Base-by-base conservation (phyloP, 176 grass and related monocot genomes). In the barley (Hordeum vulgare) region DNA sequence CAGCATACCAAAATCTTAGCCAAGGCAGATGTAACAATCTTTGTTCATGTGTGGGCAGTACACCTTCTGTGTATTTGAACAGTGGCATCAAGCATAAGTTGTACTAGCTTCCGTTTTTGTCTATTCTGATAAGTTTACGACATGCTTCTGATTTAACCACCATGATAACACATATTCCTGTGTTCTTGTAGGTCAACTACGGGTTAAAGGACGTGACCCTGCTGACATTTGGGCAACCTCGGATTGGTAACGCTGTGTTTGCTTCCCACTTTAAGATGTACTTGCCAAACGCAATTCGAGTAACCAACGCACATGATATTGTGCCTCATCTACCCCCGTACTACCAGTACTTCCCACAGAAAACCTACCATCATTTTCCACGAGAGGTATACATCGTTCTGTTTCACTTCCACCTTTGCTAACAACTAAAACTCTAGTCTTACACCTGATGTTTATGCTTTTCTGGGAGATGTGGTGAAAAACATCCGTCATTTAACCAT, bases 301-400 rank as follows among this genome's bases (percentile, higher is more conserved):
- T 92, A 17, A 87, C 83, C 76, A 87, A 90, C 58, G 73, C 44
- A 24, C 89, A 91, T 2, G 92, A 94, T 88, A 92, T 92, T 82
- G 92, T 94, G 60, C 68, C 93, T 31, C 93, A 94, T 90, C 87
- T 94, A 83, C 93, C 93, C 56, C 93, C 87, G 11, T 94, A 92
- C 64, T 94, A 88, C 77, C 70, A 83, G 28, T 92, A 89, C 58
- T 92, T 92, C 25, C 87, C 90, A 61, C 79, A 89, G 44, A 94
- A 90, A 79, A 92, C 84, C 27, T 94, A 95, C 57, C 93, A 95
- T 80, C 93, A 95, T 72, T 92, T 90, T 65, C 85, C 90, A 36
- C 61, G 74, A 47, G 90, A 94, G 87, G 93, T 94, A 86, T 84
- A 44, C 6, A 11, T 70, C 80, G 61, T 5, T 74, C 41, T 33